Percentiles rank a stretch among this genome's conserved stretches.
Conservation (phyloP, 2,329 filamentous ascomycete species). For the Dactylellina drechsleri region DNA sequence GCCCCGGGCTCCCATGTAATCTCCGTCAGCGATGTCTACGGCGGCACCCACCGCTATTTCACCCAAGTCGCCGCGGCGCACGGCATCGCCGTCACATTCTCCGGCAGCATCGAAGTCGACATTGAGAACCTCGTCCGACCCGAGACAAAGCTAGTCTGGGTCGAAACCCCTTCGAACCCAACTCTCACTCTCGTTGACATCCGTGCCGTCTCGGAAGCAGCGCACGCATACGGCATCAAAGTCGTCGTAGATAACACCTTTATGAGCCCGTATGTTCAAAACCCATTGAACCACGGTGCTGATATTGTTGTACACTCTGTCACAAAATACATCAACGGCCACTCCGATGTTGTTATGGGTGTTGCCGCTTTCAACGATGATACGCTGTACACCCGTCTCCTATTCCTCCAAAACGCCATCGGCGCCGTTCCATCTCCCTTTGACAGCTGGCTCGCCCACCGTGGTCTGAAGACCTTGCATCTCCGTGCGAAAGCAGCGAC, state of each 20-base stretch:
- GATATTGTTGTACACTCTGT: constrained; percentile 97
- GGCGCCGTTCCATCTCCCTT: constrained; percentile 94
- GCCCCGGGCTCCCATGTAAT: constrained; percentile 92
- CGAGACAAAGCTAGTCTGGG: constrained; percentile 95
- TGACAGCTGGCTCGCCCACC: constrained; percentile 97
- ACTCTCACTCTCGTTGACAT: constrained; percentile 95
- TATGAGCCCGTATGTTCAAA: constrained; percentile 94
- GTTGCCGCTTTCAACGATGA: constrained; percentile 93
- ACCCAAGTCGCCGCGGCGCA: constrained; percentile 96
- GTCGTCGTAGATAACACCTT: constrained; percentile 99
- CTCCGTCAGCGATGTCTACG: constrained; percentile 96
- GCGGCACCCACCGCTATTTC: constrained; percentile 98
- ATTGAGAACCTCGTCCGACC: constrained; percentile 84
- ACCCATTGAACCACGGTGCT: constrained; percentile 91
- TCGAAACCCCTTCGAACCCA: constrained; percentile 93
- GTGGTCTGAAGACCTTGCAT: constrained; percentile 95
- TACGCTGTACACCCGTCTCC: constrained; percentile 77
- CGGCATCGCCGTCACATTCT: constrained; percentile 93
- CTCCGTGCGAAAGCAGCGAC: constrained; percentile 87
- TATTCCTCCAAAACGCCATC: constrained; percentile 96
- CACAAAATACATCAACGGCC: constrained; percentile 99
- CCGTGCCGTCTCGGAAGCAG: constrained; percentile 80
- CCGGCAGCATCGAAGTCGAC: constrained; percentile 88
- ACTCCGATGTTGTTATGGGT: constrained; percentile 96
- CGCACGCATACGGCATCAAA: constrained; percentile 86